These are phyloP conservation scores for Truncatella angustata DNA, from an alignment of 2,329 filamentous ascomycete species.

Conservation along the genomic window DNA sequence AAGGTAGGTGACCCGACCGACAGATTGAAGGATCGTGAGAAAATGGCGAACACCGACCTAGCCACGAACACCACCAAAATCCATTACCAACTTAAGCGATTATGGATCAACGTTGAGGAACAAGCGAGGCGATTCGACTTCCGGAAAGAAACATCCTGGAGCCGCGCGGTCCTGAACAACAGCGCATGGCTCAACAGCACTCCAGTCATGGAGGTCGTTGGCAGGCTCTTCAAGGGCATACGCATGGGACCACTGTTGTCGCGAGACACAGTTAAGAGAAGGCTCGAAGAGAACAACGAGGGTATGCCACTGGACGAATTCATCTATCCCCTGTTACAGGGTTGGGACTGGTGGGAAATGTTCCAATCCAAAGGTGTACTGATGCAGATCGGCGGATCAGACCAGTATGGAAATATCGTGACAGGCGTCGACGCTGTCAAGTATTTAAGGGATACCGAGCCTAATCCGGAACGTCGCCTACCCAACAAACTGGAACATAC, in stretches of 20 bases:
- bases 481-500: constrained; percentile 44
- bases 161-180: constrained; percentile 74
- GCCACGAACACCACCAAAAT: constrained; percentile 66
- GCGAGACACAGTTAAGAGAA: constrained; percentile 83
- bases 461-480: constrained; percentile 39
- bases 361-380: constrained; percentile 66
- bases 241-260: constrained; percentile 84
- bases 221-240: constrained; percentile 69
- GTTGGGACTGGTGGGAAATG: constrained; percentile 95
- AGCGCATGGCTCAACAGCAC: constrained; percentile 76
- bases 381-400: constrained; percentile 90
- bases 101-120: constrained; percentile 72
- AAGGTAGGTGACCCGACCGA: constrained; percentile 78
- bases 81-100: constrained; percentile 64
- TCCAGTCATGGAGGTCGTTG: constrained; percentile 71
- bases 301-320: constrained; percentile 96
- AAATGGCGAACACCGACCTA: constrained; percentile 49
- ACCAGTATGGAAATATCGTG: constrained; percentile 95
- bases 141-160: constrained; percentile 61
- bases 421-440: constrained; percentile 85
- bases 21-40: constrained; percentile 60
- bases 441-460: constrained; percentile 61
- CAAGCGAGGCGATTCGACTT: constrained; percentile 67
- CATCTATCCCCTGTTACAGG: constrained; percentile 87
- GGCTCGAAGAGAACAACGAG: constrained; percentile 78